phyloP scores from a whole-genome alignment of 345 rosid genomes.

The Rhodomyrtus tomentosa region DNA sequence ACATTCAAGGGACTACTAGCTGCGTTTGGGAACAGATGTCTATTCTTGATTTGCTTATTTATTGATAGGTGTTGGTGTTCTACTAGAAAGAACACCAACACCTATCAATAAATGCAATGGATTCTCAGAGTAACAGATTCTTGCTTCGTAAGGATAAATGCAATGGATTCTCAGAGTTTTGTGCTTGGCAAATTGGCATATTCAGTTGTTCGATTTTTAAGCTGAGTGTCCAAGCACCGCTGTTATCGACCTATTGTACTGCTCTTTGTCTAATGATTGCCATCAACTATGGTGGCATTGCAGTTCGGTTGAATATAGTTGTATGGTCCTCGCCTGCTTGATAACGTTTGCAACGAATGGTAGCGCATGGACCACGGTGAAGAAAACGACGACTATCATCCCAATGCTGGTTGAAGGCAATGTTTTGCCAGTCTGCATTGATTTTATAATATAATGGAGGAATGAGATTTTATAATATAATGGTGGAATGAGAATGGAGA shows the following conservation, averaged over 20 bases:
- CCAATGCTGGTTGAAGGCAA: slow-evolving; percentile 30
- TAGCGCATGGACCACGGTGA: slow-evolving; percentile 53
- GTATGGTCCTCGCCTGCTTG: slow-evolving; percentile 47
- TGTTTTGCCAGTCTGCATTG: slow-evolving; percentile 28
- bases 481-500: neutral
- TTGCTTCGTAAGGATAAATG: neutral
- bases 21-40: neutral
- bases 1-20: slow-evolving; percentile 27
- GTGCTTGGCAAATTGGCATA: neutral
- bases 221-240: neutral
- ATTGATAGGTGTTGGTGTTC: neutral
- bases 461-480: slow-evolving; percentile 18
- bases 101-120: too few species aligned
- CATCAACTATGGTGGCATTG: neutral
- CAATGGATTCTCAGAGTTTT: neutral
- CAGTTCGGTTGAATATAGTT: neutral
- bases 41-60: neutral
- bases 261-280: neutral
- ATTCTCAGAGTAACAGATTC: neutral
- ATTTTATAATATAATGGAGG: too few species aligned
- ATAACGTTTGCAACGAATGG: slow-evolving; percentile 55
- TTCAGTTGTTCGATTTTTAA: neutral
- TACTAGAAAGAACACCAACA: neutral
- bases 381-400: slow-evolving; percentile 41
- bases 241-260: neutral